Evolutionary conservation across 257 asterid species (phyloP).

Genomic region (Catharanthus roseus): DNA sequence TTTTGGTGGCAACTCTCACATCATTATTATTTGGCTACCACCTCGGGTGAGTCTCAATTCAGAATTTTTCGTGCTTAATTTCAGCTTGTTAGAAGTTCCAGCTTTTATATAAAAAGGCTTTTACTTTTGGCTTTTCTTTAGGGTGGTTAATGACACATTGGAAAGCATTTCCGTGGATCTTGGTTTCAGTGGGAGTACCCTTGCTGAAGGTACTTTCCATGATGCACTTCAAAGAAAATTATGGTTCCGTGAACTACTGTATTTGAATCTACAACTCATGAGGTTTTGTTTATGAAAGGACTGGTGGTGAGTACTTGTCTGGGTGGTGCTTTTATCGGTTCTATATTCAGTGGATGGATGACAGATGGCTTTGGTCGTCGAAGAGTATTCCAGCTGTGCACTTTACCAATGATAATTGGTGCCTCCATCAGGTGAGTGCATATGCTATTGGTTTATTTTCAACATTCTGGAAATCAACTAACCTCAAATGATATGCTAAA

Average conservation of each 20-base stretch:
- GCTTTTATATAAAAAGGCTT: not conserved
- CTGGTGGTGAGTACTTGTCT: constrained; percentile 86
- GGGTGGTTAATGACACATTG: constrained; percentile 88
- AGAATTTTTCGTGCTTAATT: constrained; percentile 10
- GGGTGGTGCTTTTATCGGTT: constrained; percentile 88
- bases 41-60: constrained; percentile 63
- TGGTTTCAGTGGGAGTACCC: constrained; percentile 71
- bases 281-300: constrained; percentile 40
- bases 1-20: constrained; percentile 75
- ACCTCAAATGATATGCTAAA: not conserved
- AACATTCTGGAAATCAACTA: not conserved
- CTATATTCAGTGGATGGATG: constrained; percentile 77
- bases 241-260: constrained; percentile 2
- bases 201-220: constrained; percentile 74
- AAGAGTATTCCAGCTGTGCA: constrained; percentile 78
- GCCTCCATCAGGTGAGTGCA: constrained; percentile 59
- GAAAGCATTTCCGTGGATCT: constrained; percentile 90
- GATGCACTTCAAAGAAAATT: constrained; percentile 8
- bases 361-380: constrained; percentile 82
- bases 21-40: constrained; percentile 93
- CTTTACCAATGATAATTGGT: constrained; percentile 86
- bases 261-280: constrained; percentile 14
- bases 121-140: constrained; percentile 27
- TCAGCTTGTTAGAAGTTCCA: not conserved
- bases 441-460: not conserved